Evolutionary conservation across 495 filamentous ascomycete genomes (phyloP).

Genomic region (Aspergillus funiculosus): DNA sequence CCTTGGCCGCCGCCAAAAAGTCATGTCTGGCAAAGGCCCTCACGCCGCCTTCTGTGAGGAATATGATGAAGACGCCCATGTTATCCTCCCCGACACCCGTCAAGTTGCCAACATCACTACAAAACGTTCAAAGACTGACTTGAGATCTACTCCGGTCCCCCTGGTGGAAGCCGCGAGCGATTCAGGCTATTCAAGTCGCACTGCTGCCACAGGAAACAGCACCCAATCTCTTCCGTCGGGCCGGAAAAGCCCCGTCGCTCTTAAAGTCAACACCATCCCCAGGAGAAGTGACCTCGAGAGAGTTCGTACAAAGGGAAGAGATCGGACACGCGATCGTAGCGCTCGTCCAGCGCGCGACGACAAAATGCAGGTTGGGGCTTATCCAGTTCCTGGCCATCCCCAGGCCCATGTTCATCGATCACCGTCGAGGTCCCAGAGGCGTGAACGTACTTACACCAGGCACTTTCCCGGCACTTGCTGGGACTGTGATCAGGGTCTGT

Average conservation of each 20-base stretch:
- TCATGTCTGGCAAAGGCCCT: slow-evolving; percentile 37
- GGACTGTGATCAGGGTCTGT: slow-evolving; percentile 30
- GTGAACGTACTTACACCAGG: slow-evolving; percentile 27
- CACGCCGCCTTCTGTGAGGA: slow-evolving; percentile 52
- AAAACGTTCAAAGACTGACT: slow-evolving; percentile 48
- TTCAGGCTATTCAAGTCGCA: slow-evolving; percentile 62
- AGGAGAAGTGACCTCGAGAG: slow-evolving; percentile 27
- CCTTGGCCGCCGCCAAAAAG: slow-evolving; percentile 25
- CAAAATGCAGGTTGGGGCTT: slow-evolving; percentile 36
- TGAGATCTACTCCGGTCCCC: slow-evolving; percentile 29
- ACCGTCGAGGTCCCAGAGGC: slow-evolving; percentile 33
- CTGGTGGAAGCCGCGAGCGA: slow-evolving; percentile 51
- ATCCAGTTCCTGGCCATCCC: slow-evolving; percentile 26
- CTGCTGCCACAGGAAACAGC: slow-evolving; percentile 49
- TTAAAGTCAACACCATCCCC: slow-evolving; percentile 36
- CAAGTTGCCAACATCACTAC: slow-evolving; percentile 49
- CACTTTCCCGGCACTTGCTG: slow-evolving; percentile 29
- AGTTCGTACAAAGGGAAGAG: slow-evolving; percentile 31
- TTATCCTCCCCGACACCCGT: slow-evolving; percentile 43
- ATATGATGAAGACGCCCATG: slow-evolving; percentile 48
- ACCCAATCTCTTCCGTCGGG: slow-evolving; percentile 49
- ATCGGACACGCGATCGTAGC: slow-evolving; percentile 30
- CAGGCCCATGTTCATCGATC: slow-evolving; percentile 30
- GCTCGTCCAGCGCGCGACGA: slow-evolving; percentile 30
- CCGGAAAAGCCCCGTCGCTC: slow-evolving; percentile 37